Base-by-base conservation (phyloP, 2,329 filamentous ascomycete genomes). In the Arthrinium puccinioides region DNA sequence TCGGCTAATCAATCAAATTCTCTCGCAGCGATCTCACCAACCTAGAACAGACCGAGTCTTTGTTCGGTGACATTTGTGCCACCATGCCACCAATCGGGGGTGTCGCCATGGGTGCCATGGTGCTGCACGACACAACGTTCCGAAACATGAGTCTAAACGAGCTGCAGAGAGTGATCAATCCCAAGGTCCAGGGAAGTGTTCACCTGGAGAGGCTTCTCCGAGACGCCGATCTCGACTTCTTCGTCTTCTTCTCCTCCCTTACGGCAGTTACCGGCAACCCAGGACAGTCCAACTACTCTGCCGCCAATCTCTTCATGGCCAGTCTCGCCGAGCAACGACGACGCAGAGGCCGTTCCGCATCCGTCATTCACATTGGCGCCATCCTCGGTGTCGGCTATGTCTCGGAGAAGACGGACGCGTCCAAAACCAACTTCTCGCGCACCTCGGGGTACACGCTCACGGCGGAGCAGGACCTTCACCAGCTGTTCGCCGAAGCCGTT, bases 201-300 rank as follows among this genome's bases (percentile, higher is more conserved):
- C 14, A 59, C 26, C 47, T 68, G 13, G 49, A 56, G 19, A 25
- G 32, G 4, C 19, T 52, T 7, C 44, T 51, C 23, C 6, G 26
- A 10, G 32, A 48, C 3, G 26, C 11, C 5, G 20, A 30, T 14
- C 44, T 52, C 13, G 60, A 64, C 32, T 66, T 67, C 47, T 67
- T 66, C 39, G 42, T 64, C 18, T 54, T 64, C 38, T 41, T 66
- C 3, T 64, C 61, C 1, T 68, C 64, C 0, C 51, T 61, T 2
- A 59, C 62, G 21, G 60, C 61, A 2, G 49, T 72, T 11, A 50
- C 67, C 7, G 69, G 70, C 5, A 67, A 67, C 35, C 45, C 59
- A 6, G 61, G 63, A 4, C 56, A 74, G 38, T 57, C 67, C 11
- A 69, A 64, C 42, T 67, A 67, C 38, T 53, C 57, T 1, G 61